Evolutionary conservation across 148 eudicot genomes (phyloP).

Genomic region (Euryodendron excelsum): DNA sequence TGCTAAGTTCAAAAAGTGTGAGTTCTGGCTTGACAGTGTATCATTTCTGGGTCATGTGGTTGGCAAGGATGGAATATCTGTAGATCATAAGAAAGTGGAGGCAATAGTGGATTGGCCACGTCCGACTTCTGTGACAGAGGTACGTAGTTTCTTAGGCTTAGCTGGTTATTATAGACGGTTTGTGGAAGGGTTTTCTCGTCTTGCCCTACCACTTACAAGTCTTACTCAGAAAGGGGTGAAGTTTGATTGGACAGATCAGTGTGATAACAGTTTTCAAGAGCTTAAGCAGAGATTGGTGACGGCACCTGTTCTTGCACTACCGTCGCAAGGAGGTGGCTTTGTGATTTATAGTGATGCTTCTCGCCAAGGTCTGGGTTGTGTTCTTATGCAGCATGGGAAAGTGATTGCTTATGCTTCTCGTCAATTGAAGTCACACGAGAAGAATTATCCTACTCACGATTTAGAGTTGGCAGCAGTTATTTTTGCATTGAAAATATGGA

Average conservation of each 20-base stretch:
- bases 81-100: neutral
- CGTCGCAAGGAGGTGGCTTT: no score
- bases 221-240: neutral
- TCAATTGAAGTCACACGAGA: no score
- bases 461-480: neutral
- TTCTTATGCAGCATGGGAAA: no score
- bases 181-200: neutral
- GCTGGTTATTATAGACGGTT: neutral
- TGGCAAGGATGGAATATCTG: neutral
- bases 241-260: neutral
- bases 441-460: conserved; percentile 8
- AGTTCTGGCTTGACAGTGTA: neutral
- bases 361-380: no score
- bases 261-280: no score
- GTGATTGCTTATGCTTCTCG: no score
- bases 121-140: neutral
- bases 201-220: neutral
- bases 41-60: neutral
- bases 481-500: no score
- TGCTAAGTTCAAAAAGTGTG: conserved; percentile 1
- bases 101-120: neutral
- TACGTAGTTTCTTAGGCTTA: neutral
- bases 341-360: no score
- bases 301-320: no score
- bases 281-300: no score